phyloP scores from a whole-genome alignment of 2,329 filamentous ascomycete species.

The Nannizzia gypsea region DNA sequence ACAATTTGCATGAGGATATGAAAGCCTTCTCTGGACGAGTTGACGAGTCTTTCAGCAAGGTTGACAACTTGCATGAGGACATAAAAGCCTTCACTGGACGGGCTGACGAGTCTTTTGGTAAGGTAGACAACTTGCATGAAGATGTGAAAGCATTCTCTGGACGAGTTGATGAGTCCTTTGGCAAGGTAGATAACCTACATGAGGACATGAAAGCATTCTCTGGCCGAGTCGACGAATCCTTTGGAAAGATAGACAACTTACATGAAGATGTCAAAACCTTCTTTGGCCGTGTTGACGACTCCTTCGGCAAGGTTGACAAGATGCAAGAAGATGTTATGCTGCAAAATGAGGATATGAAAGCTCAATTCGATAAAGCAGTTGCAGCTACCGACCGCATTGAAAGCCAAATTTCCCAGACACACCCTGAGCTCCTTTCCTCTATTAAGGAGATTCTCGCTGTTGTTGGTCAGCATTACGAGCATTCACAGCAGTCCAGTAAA shows the following conservation, averaged over 20 bases:
- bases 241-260: constrained; percentile 59
- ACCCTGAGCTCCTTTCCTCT: constrained; percentile 77
- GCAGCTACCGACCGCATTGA: constrained; percentile 64
- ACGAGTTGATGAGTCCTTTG: constrained; percentile 66
- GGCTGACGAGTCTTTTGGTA: neutral
- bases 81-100: constrained; percentile 36
- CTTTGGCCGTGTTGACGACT: neutral
- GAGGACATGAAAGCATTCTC: constrained; percentile 82
- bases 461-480: constrained; percentile 78
- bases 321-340: constrained; percentile 56
- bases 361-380: constrained; percentile 65
- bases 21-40: neutral
- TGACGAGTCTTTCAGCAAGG: neutral
- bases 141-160: constrained; percentile 22
- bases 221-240: constrained; percentile 66
- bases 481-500: constrained; percentile 58
- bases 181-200: constrained; percentile 61
- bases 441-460: constrained; percentile 75
- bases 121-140: neutral
- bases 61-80: constrained; percentile 43
- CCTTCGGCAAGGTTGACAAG: neutral
- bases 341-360: constrained; percentile 72
- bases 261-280: constrained; percentile 40
- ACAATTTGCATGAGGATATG: constrained; percentile 53
- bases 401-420: constrained; percentile 65